Evolutionary conservation across 345 rosid species (phyloP).

Genomic region (Heritiera littoralis): DNA sequence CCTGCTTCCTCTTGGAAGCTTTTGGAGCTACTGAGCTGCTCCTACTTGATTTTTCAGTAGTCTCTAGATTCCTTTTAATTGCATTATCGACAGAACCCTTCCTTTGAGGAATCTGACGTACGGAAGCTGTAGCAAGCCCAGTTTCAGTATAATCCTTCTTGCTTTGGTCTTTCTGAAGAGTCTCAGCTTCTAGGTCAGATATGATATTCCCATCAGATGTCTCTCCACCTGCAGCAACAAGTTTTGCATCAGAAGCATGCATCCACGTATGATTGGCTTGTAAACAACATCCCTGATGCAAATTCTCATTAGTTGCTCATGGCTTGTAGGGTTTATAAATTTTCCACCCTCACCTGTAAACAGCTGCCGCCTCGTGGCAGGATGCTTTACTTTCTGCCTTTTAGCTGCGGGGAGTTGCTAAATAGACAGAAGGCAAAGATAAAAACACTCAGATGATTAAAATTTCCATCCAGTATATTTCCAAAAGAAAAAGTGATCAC

Average conservation of each 20-base stretch:
- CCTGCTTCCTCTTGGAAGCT: constrained; percentile 21
- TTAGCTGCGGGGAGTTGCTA: constrained; percentile 19
- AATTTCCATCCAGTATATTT: neutral
- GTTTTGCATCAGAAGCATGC: constrained; percentile 25
- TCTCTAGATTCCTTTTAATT: constrained; percentile 17
- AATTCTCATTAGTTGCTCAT: neutral
- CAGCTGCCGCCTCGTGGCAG: neutral
- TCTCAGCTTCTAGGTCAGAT: constrained; percentile 27
- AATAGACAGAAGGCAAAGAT: neutral
- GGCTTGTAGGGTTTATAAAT: neutral
- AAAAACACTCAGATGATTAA: neutral
- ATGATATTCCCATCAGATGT: constrained; percentile 31
- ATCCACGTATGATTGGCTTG: neutral
- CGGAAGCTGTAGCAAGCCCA: neutral
- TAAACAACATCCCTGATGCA: neutral
- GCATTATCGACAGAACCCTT: constrained; percentile 21
- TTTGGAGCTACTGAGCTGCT: constrained; percentile 16
- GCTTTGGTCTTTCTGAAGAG: constrained; percentile 20
- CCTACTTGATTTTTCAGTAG: constrained; percentile 22
- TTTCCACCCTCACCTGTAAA: constrained; percentile 11
- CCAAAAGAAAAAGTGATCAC: neutral
- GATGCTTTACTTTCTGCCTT: constrained; percentile 18
- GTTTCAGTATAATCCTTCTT: constrained; percentile 23
- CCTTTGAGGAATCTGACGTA: constrained; percentile 23
- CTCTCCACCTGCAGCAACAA: constrained; percentile 34